A percentile compares a stretch with the other conserved stretches of the same genome.
Evolutionary conservation across 768 basidiomycete species (phyloP).

Genomic region (Collybiopsis confluens): DNA sequence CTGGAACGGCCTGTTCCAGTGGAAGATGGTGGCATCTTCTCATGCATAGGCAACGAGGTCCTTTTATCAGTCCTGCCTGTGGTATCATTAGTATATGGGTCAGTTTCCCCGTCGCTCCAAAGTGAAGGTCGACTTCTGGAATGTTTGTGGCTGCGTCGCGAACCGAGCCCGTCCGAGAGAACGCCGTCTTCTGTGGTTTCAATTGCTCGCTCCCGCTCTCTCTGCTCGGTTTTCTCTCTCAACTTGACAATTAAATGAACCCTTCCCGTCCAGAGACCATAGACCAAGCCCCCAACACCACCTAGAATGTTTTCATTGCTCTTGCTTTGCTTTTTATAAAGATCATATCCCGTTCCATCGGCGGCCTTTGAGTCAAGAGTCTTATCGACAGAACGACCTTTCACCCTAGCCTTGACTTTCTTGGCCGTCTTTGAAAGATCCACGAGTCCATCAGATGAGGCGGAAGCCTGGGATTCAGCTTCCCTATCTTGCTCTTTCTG

Average conservation of each 20-base stretch:
- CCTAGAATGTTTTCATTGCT: constrained; percentile 16
- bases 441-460: background rate
- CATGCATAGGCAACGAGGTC: background rate
- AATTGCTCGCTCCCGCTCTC: background rate
- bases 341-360: background rate
- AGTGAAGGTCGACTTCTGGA: background rate
- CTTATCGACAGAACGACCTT: constrained; percentile 3
- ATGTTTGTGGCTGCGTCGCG: background rate
- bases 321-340: constrained; percentile 24
- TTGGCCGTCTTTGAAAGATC: constrained; percentile 4
- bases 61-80: background rate
- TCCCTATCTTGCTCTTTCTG: background rate
- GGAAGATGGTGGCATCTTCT: background rate
- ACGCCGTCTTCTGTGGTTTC: constrained; percentile 13
- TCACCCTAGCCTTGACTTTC: constrained; percentile 5
- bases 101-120: constrained; percentile 11
- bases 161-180: constrained; percentile 1
- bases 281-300: constrained; percentile 5
- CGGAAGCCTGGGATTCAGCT: background rate
- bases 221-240: constrained; percentile 6
- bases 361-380: background rate
- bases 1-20: background rate
- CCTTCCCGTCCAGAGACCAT: constrained; percentile 12
- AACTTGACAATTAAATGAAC: constrained; percentile 2
- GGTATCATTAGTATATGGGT: background rate